phyloP scores from a whole-genome alignment of 306 rosid species.

The Quercus dentata region DNA sequence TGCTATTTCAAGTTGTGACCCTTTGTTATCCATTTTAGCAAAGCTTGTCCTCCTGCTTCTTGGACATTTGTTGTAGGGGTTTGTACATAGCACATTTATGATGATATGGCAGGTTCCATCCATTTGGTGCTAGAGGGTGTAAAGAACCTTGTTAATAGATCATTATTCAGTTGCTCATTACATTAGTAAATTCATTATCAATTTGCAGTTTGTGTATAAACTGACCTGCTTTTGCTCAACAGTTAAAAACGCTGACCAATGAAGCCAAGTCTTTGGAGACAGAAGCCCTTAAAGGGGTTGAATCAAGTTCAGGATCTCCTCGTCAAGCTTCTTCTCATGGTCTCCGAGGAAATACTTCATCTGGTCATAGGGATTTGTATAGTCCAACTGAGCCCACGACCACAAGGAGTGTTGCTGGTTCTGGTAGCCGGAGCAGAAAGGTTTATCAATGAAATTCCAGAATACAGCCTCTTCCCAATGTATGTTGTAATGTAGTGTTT shows the following conservation, averaged over 20 bases:
- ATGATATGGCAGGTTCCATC: not conserved
- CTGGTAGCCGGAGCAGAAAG: constrained; percentile 69
- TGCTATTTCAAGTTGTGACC: not conserved
- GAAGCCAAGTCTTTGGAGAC: constrained; percentile 66
- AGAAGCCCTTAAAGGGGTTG: constrained; percentile 47
- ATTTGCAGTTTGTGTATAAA: constrained; percentile 10
- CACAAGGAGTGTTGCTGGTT: constrained; percentile 40
- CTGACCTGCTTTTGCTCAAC: constrained; percentile 24
- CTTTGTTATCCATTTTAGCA: not conserved
- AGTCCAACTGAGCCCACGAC: constrained; percentile 25
- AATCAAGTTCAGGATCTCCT: constrained; percentile 58
- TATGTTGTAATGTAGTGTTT: constrained; percentile 21
- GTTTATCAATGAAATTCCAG: constrained; percentile 39
- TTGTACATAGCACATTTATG: not conserved
- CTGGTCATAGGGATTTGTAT: constrained; percentile 41
- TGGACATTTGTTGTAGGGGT: not conserved
- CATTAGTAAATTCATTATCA: not conserved
- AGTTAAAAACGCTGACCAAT: constrained; percentile 61
- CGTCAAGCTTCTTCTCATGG: constrained; percentile 50
- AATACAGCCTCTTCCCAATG: not conserved
- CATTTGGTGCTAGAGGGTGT: not conserved
- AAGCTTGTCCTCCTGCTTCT: not conserved
- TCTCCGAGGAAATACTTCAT: constrained; percentile 51
- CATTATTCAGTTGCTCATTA: constrained; percentile 1
- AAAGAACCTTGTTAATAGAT: not conserved